A percentile compares a stretch with the other conserved stretches of the same genome.
These are phyloP conservation scores for Stachybotrys chartarum DNA, from an alignment of 2,329 filamentous ascomycete species.

Conservation along the genomic window DNA sequence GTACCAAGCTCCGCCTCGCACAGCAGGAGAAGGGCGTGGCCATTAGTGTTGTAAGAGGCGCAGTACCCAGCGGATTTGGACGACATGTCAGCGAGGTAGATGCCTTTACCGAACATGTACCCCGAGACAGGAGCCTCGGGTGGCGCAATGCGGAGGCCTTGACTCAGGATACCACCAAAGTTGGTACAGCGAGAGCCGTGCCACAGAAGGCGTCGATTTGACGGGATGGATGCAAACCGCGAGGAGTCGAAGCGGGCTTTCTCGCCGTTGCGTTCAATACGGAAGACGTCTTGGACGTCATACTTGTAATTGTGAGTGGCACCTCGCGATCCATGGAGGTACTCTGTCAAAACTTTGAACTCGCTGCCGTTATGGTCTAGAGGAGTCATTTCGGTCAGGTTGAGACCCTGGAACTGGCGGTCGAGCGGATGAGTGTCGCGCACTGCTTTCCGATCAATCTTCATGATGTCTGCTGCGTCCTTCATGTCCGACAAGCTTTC, in stretches of 20 bases:
- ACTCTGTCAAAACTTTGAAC: constrained; percentile 56
- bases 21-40: constrained; percentile 67
- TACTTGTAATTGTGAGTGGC: constrained; percentile 57
- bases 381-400: constrained; percentile 69
- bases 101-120: constrained; percentile 88
- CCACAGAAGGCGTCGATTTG: constrained; percentile 74
- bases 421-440: constrained; percentile 59
- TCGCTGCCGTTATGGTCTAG: constrained; percentile 53
- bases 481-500: constrained; percentile 83
- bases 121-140: constrained; percentile 72
- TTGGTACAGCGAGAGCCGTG: constrained; percentile 80
- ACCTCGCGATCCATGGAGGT: constrained; percentile 62
- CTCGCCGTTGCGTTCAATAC: constrained; percentile 71
- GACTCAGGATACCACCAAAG: constrained; percentile 78
- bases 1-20: constrained; percentile 73
- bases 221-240: constrained; percentile 42
- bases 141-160: constrained; percentile 85
- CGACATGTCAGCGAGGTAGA: constrained; percentile 81
- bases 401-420: constrained; percentile 62
- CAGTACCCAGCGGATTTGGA: constrained; percentile 81
- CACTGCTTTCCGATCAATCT: constrained; percentile 43
- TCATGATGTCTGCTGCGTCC: constrained; percentile 71
- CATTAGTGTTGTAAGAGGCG: constrained; percentile 50
- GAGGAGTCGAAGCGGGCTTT: constrained; percentile 57
- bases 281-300: constrained; percentile 68